Base-by-base conservation (phyloP, 768 basidiomycete species). In the Hericium erinaceus region DNA sequence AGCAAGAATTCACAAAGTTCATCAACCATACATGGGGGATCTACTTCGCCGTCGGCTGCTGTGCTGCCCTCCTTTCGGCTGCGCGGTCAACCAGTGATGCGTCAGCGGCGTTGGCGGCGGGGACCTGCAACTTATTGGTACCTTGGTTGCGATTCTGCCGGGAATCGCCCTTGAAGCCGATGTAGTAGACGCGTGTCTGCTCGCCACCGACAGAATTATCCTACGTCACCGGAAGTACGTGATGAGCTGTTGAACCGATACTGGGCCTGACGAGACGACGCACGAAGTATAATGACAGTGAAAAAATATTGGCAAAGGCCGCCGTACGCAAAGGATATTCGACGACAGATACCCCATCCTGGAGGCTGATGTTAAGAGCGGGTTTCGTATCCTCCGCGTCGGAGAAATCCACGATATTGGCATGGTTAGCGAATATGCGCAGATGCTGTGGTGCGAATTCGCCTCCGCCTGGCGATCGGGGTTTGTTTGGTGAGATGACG, bases 161-260 rank as follows among this genome's bases (percentile, higher is more conserved):
- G 50, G 76, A 74, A 61, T 90, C 87, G 44, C 91, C 92, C 67
- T 83, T 87, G 76, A 94, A 94, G 18, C 91, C 91, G 46, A 93
- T 65, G 65, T 84, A 94, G 66, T 87, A 94, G 39, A 93, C 69
- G 24, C 86, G 73, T 3, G 86, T 80, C 16, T 71, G 61, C 7
- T 89, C 85, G 26, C 78, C 85, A 5, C 87, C 88, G 4, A 75
- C 76, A 2, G 89, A 74, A 44, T 90, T 81, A 55, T 80, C 82
- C 89, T 90, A 60, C 26, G 57, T 28, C 18, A 48, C 22, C 20
- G 15, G 16, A 8, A 33, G 2, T 33, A 33, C 33, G 9, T 8
- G 9, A 9, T 33, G 33, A 33, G 33, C 33, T 33, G 9, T 4
- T 33, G 6, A 8, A 18, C 50, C 26, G 57, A 39, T 46, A 44